phyloP scores from a whole-genome alignment of 2,329 filamentous ascomycete genomes.

The Fusarium nelsonii region DNA sequence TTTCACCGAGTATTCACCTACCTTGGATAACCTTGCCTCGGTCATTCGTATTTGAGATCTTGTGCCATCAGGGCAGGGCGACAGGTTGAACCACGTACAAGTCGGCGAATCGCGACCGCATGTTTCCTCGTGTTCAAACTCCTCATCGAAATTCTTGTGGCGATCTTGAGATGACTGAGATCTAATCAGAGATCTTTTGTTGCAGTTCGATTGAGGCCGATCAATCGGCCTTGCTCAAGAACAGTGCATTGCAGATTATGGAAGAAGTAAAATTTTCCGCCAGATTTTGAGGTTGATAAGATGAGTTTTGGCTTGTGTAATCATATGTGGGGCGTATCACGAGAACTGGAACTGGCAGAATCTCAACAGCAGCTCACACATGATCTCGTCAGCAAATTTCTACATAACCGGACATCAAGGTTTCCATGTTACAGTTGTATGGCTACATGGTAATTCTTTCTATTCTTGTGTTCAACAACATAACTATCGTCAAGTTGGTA shows the following conservation, averaged over 20 bases:
- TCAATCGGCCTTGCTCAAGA: background rate
- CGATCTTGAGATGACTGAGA: conserved; percentile 12
- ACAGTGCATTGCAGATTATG: conserved; percentile 4
- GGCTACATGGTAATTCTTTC: too few relatives aligned
- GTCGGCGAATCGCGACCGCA: background rate
- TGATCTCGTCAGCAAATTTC: background rate
- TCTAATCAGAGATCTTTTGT: background rate
- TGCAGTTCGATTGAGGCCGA: conserved; percentile 5
- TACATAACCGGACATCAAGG: background rate
- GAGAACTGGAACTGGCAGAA: background rate
- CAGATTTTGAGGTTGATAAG: conserved; percentile 27
- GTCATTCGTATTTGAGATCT: conserved; percentile 33
- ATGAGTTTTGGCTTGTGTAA: conserved; percentile 40
- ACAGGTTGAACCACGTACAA: conserved; percentile 18
- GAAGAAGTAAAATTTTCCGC: conserved; percentile 31
- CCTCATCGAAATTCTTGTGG: background rate
- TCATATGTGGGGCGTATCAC: background rate
- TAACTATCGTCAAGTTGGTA: background rate
- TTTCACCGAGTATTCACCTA: conserved; percentile 32
- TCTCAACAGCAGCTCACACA: background rate
- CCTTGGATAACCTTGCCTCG: conserved; percentile 15
- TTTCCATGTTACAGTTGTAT: background rate
- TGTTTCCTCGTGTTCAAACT: conserved; percentile 14
- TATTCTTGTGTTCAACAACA: background rate
- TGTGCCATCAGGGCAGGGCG: conserved; percentile 11